Base-by-base conservation (phyloP, 2,329 filamentous ascomycete genomes). In the Lachnellula hyalina region DNA sequence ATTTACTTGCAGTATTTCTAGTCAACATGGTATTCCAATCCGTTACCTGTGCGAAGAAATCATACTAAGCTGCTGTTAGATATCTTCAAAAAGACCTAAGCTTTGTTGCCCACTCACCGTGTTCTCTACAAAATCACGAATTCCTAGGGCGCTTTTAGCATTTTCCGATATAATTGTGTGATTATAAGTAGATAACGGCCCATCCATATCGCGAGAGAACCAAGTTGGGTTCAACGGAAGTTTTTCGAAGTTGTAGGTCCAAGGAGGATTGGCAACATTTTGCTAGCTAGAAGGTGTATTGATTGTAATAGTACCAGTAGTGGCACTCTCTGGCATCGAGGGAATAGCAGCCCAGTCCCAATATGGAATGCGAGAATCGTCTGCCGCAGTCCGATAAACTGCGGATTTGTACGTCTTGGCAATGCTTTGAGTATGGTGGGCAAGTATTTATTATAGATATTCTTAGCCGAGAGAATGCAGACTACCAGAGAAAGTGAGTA, bases 201-300 rank as follows among this genome's bases (percentile, higher is more conserved):
- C 19, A 21, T 44, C 41, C 41, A 14, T n/a, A 73, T 53, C 73
- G 78, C 32, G 68, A 49, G 56, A 54, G 62, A 47, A 72, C 67
- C 34, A 67, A 64, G 25, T 74, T 56, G 11, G 68, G 72, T 36
- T 68, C 67, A 50, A 62, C 60, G 52, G 57, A n/a, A 55, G 57
- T 7, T 50, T 34, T 25, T 75, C 76, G 65, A 79, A 82, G 3
- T 58, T 67, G 65, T 76, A 84, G 52, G 72, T 74, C 56, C 73
- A 73, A 2, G 84, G 67, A 9, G 80, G 80, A 62, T 83, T 83
- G 44, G 68, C 66, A 21, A 81, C 53, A 15, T 19, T 54, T 44
- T 56, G 51, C 2, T 11, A 11, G 14, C 56, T 58, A n/a, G 48
- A 44, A 3, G 60, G 54, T 14, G 52, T 70, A 11, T 63, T 66